phyloP scores from a whole-genome alignment of 306 rosid genomes.

The Vigna radiata region DNA sequence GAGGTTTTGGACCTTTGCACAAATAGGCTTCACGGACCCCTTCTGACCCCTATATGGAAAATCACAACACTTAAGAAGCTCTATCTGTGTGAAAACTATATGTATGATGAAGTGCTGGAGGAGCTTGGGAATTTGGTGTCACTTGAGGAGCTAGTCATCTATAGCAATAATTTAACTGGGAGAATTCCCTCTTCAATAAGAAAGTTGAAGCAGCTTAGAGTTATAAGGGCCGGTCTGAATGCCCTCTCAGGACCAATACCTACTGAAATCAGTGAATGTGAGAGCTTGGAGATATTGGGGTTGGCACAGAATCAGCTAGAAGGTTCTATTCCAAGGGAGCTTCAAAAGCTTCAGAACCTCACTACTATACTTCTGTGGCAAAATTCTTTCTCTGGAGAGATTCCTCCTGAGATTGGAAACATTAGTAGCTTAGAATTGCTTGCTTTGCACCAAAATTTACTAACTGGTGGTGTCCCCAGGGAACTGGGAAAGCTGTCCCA shows the following conservation, averaged over 20 bases:
- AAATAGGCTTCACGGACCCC: slow-evolving; percentile 71
- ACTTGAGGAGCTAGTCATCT: slow-evolving; percentile 74
- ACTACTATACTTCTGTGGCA: slow-evolving; percentile 72
- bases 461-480: slow-evolving; percentile 58
- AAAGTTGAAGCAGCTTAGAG: slow-evolving; percentile 64
- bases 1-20: slow-evolving; percentile 78
- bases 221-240: slow-evolving; percentile 73
- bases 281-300: slow-evolving; percentile 68
- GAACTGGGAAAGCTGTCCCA: slow-evolving; percentile 64
- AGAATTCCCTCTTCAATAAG: slow-evolving; percentile 63
- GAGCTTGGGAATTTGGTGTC: slow-evolving; percentile 63
- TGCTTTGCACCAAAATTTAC: slow-evolving; percentile 69
- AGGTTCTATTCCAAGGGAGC: slow-evolving; percentile 70
- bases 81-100: slow-evolving; percentile 74
- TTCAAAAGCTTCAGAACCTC: slow-evolving; percentile 70
- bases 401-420: slow-evolving; percentile 78
- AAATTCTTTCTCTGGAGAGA: slow-evolving; percentile 63
- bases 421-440: slow-evolving; percentile 63
- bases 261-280: slow-evolving; percentile 60
- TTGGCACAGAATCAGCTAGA: slow-evolving; percentile 71
- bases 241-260: slow-evolving; percentile 68
- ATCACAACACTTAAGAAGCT: slow-evolving; percentile 62
- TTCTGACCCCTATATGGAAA: slow-evolving; percentile 52
- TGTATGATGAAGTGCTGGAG: slow-evolving; percentile 57
- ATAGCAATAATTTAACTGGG: slow-evolving; percentile 75